phyloP scores from a whole-genome alignment of 148 eudicot species.

The Arbutus unedo region DNA sequence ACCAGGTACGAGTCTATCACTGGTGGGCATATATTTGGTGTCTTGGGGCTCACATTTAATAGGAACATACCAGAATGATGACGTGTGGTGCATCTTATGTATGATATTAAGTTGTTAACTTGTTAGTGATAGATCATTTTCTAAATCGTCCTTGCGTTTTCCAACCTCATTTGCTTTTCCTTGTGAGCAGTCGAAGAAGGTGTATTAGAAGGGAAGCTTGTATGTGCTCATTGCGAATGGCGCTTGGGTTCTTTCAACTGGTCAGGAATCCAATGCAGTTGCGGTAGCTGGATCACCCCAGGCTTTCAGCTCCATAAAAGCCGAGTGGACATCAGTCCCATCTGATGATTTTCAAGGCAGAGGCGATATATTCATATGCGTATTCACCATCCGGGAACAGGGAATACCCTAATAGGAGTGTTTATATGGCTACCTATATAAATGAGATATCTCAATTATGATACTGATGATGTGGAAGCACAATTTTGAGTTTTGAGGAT shows the following conservation, averaged over 20 bases:
- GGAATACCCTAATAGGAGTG: background rate
- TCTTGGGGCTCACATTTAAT: background rate
- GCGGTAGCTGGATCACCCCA: conserved; percentile 97
- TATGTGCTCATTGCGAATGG: conserved; percentile 74
- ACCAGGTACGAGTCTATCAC: background rate
- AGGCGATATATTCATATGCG: background rate
- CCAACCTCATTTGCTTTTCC: background rate
- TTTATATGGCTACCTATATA: background rate
- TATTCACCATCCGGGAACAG: background rate
- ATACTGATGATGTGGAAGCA: background rate
- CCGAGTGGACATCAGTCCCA: conserved; percentile 4
- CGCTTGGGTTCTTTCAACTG: conserved; percentile 94
- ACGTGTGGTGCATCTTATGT: background rate
- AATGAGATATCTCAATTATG: background rate
- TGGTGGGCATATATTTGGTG: background rate
- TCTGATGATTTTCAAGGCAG: conserved; percentile 7
- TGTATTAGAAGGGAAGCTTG: conserved; percentile 82
- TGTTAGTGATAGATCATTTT: background rate
- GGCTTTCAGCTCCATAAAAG: conserved; percentile 78
- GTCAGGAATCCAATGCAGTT: conserved; percentile 93
- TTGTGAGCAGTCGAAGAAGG: conserved; percentile 74
- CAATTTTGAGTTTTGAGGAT: background rate
- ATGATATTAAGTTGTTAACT: background rate
- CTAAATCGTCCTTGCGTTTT: background rate
- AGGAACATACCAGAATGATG: background rate